Base-by-base conservation (phyloP, 2,329 filamentous ascomycete genomes). In the Ophiostoma tasmaniense region DNA sequence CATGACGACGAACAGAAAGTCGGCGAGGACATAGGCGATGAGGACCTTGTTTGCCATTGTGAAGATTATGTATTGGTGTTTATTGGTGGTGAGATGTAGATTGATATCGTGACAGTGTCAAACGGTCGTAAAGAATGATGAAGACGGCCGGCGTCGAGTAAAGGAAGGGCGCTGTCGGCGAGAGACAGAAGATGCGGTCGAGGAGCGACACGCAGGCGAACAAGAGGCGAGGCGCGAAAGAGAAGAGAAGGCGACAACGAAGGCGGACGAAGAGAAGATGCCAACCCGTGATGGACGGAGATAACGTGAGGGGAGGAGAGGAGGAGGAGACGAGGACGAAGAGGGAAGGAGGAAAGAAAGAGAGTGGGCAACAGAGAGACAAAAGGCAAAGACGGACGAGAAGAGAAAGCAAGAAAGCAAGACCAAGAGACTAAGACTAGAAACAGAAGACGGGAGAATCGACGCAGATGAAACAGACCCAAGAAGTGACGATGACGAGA, bases 31-130 rank as follows among this genome's bases (percentile, higher is more conserved):
- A 70, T 84, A 84, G 73, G 82, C 77, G 72, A 81, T 73, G 70
- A 85, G 81, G 71, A 87, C 79, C 73, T 83, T 85, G 80, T 84
- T 86, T 70, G 80, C 80, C 84, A 87, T 87, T 14, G 45, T 33
- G 22, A 6, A 61, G 55, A 30, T 61, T 28, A 33, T 33, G 6
- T 35, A 28, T 30, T 30, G 55, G 20, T 20, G 28, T 20, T 10
- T 61, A 20, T 30, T 28, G 55, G n/a, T 61, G 6, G 7, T 2
- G 55, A 33, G 50, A 25, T 55, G 22, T 52, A 14, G 39, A 17
- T 55, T 55, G 50, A 28, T 55, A 52, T 25, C 11, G 3, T 52
- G 50, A 52, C 42, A 52, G 28, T n/a, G 35, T 61, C 39, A 64
- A 64, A 35, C 30, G 20, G 33, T 30, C 5, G 39, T 35, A 37